Conservation (phyloP, 306 rosid genomes). For the Citrullus mucosospermus region DNA sequence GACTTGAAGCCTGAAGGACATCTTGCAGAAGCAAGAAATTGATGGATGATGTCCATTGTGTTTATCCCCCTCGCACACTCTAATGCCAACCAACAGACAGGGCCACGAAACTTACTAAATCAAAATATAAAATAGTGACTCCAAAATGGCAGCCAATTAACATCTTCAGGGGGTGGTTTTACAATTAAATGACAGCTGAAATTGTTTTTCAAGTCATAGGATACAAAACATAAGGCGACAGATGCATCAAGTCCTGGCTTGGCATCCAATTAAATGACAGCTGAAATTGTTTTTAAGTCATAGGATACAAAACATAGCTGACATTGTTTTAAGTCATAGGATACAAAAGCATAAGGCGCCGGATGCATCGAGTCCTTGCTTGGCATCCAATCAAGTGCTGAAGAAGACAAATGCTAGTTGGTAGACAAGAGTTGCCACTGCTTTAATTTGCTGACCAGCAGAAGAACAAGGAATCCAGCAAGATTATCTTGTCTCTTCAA, state of each 20-base stretch:
- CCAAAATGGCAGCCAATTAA: neutral
- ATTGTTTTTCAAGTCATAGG: neutral
- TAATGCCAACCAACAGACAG: neutral
- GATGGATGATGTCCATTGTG: neutral
- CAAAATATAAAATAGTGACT: neutral
- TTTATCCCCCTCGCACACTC: neutral
- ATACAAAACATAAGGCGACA: neutral
- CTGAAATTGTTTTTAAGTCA: too few species aligned
- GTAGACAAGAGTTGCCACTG: neutral
- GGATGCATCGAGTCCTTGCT: too few species aligned
- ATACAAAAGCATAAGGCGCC: too few species aligned
- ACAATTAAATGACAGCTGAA: neutral
- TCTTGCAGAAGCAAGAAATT: too few species aligned
- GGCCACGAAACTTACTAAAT: neutral
- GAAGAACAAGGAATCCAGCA: neutral
- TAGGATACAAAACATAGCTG: too few species aligned
- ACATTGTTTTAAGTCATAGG: too few species aligned
- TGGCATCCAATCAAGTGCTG: neutral
- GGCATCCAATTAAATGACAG: neutral
- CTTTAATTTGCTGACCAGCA: neutral
- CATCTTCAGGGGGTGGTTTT: neutral
- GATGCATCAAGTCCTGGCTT: neutral
- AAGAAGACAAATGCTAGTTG: neutral
- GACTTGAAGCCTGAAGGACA: too few species aligned
- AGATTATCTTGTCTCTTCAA: neutral